Evolutionary conservation across 164 flowering plant genomes (phyloP).

Genomic region (Buxus sempervirens): DNA sequence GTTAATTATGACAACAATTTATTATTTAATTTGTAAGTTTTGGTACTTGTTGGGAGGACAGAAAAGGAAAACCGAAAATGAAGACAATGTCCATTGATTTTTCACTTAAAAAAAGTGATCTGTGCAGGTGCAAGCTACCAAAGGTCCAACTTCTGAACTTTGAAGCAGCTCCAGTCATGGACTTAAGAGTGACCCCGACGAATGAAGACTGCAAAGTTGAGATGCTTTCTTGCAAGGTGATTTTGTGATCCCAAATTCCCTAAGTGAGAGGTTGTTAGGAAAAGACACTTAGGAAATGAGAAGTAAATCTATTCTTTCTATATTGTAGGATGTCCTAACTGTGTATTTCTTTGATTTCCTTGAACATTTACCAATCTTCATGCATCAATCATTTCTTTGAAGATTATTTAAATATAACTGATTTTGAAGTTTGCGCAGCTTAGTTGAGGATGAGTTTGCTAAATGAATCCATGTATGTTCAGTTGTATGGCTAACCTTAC

Average conservation of each 20-base stretch:
- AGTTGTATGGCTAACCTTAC: neutral
- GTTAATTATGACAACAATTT: neutral
- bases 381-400: neutral
- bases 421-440: neutral
- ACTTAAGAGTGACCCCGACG: conserved; percentile 61
- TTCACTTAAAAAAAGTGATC: neutral
- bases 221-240: conserved; percentile 81
- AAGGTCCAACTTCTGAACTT: conserved; percentile 49
- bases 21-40: too few species aligned
- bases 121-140: conserved; percentile 60
- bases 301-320: neutral
- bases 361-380: neutral
- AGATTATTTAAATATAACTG: neutral
- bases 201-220: conserved; percentile 57
- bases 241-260: neutral
- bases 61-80: neutral
- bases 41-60: too few species aligned
- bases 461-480: neutral
- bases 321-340: too few species aligned
- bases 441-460: neutral
- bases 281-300: neutral
- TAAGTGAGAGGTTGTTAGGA: neutral
- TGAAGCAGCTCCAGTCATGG: conserved; percentile 68
- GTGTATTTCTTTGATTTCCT: neutral
- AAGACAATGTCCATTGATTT: too few species aligned